phyloP scores from a whole-genome alignment of 2,329 filamentous ascomycete genomes.

The Aspergillus sergii region DNA sequence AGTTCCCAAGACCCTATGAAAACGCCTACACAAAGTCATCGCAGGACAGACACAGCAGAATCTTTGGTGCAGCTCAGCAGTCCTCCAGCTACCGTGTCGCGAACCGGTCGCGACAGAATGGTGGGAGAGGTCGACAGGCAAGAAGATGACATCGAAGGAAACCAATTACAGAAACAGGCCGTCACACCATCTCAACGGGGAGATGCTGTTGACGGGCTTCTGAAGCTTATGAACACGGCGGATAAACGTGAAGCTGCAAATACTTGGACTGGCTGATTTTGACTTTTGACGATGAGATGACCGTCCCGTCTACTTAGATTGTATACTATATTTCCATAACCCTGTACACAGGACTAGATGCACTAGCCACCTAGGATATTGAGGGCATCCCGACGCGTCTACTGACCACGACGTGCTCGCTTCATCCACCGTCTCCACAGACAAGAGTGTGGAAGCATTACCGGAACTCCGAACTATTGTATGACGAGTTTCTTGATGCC shows the following conservation, averaged over 20 bases:
- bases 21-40: constrained; percentile 24
- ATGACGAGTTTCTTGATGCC: background rate
- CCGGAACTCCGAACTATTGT: background rate
- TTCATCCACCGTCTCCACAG: background rate
- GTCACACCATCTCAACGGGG: constrained; percentile 36
- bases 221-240: constrained; percentile 43
- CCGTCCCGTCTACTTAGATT: background rate
- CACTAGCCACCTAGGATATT: background rate
- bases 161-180: background rate
- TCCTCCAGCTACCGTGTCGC: constrained; percentile 33
- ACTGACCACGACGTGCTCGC: background rate
- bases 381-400: background rate
- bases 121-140: background rate
- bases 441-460: background rate
- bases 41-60: constrained; percentile 11
- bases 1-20: constrained; percentile 19
- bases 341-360: constrained; percentile 3
- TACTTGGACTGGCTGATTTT: constrained; percentile 24
- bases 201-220: constrained; percentile 42
- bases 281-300: background rate
- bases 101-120: constrained; percentile 17
- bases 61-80: constrained; percentile 42
- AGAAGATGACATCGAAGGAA: background rate
- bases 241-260: constrained; percentile 29
- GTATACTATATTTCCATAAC: background rate